Evolutionary conservation across 2,329 filamentous ascomycete genomes (phyloP), one percentile per base, ranked within the genome.

Genomic region (Microcera coccophila): DNA sequence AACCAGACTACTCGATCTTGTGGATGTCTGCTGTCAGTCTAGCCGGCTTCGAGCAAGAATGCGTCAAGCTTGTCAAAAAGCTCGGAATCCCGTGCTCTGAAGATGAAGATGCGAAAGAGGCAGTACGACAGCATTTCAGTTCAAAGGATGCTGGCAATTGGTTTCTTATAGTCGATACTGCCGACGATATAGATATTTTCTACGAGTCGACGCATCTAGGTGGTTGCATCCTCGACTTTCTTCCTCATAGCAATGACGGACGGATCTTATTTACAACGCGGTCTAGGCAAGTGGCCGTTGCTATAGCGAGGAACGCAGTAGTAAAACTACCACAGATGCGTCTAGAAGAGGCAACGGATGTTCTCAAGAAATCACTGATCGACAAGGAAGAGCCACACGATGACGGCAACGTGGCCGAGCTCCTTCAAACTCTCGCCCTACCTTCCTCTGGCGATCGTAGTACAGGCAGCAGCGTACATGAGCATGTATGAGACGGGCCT

Each of bases 401-500:
- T 21, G 12, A 12, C n/a, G 20, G 33, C 2, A 2, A 17, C 7
- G 8, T 29, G 1, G 10, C 3, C 11, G 18, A 42, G n/a, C 47
- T 55, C 24, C 17, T 52, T 2, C 16, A 35, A 8, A 38, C 60
- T 33, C 59, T 73, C n/a, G 9, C 53, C 55, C 1, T 60, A 53
- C 36, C 58, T 73, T n/a, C 69, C 68, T 1, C 56, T 67, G 3
- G 63, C 62, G 4, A 70, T 71, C 14, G 54, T 50, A 4, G 54
- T 50, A 4, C 63, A 72, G 55, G 64, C 69, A 14, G 61, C 64
- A 3, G 67, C 69, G 8, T 74, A 70, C 40, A 54, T 75, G 16
- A 68, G 65, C 35, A 44, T 44, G 15, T 63, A 52, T 26, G 44
- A 54, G 4, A 48, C 54, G 16, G 20, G 58, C 1, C 41, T 65